A percentile compares a stretch with the other conserved stretches of the same genome.
Evolutionary conservation across 176 grass and related monocot species (phyloP).

Genomic region (Rhynchospora tenuis): DNA sequence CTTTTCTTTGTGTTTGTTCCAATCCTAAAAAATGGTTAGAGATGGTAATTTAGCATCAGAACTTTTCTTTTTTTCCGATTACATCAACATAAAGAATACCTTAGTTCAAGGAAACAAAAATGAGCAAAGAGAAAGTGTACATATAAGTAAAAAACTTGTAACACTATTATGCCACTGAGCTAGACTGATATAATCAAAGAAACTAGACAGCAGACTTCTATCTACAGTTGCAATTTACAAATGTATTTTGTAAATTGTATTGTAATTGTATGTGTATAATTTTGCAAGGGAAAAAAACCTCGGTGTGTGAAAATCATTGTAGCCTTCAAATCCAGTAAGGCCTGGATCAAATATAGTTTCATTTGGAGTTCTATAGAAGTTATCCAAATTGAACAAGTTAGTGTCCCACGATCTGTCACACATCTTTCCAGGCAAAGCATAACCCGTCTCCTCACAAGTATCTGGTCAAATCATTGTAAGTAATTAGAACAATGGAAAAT

Average conservation of each 20-base stretch:
- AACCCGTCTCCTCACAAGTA: neutral
- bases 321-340: constrained; percentile 5
- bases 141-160: neutral
- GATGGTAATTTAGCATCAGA: neutral
- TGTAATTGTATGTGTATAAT: neutral
- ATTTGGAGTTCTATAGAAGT: constrained; percentile 6
- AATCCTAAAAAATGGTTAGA: constrained; percentile 8
- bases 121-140: neutral
- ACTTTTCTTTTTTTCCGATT: neutral
- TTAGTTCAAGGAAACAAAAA: neutral
- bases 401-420: constrained; percentile 4
- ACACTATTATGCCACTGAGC: neutral
- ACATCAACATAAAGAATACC: neutral
- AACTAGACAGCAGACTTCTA: too few species aligned
- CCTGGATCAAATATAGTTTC: constrained; percentile 6
- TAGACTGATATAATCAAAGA: neutral
- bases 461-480: neutral
- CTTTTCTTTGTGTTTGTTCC: constrained; percentile 1
- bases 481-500: neutral
- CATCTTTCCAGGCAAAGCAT: neutral
- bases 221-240: neutral
- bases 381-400: constrained; percentile 12
- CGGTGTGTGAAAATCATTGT: constrained; percentile 6
- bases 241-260: neutral
- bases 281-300: constrained; percentile 23